phyloP scores from a whole-genome alignment of 176 grass and related monocot species.

The Paspalum vaginatum region DNA sequence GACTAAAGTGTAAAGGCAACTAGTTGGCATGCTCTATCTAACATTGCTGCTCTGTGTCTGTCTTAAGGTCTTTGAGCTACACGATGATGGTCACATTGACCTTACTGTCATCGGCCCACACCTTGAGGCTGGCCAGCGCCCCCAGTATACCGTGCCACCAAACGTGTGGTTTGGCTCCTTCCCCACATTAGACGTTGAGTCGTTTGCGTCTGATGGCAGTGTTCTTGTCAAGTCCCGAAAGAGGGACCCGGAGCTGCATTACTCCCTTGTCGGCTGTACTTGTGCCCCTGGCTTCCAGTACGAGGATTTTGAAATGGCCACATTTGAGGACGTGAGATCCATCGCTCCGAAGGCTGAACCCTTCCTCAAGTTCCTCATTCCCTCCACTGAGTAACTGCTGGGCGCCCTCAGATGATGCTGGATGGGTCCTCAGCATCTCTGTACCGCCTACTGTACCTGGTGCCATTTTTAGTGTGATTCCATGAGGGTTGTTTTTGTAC shows the following conservation, averaged over 20 bases:
- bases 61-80: constrained; percentile 89
- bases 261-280: constrained; percentile 90
- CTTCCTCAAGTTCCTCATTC: constrained; percentile 71
- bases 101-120: constrained; percentile 77
- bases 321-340: constrained; percentile 57
- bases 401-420: not conserved
- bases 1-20: not conserved
- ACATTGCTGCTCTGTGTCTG: not conserved
- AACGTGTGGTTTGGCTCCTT: constrained; percentile 96
- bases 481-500: not conserved
- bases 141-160: constrained; percentile 86
- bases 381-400: constrained; percentile 38
- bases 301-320: constrained; percentile 78
- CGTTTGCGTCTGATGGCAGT: constrained; percentile 81
- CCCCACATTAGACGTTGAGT: constrained; percentile 82
- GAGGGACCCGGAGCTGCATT: constrained; percentile 74
- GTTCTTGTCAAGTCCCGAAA: constrained; percentile 63
- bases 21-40: constrained; percentile 12
- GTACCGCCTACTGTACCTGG: not conserved
- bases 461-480: not conserved
- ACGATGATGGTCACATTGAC: constrained; percentile 86
- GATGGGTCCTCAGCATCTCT: not conserved
- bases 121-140: constrained; percentile 81
- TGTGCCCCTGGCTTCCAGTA: constrained; percentile 90
- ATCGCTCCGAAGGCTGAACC: constrained; percentile 79